Base-by-base conservation (phyloP, 495 filamentous ascomycete species). In the Podospora bellae-mahoneyi region DNA sequence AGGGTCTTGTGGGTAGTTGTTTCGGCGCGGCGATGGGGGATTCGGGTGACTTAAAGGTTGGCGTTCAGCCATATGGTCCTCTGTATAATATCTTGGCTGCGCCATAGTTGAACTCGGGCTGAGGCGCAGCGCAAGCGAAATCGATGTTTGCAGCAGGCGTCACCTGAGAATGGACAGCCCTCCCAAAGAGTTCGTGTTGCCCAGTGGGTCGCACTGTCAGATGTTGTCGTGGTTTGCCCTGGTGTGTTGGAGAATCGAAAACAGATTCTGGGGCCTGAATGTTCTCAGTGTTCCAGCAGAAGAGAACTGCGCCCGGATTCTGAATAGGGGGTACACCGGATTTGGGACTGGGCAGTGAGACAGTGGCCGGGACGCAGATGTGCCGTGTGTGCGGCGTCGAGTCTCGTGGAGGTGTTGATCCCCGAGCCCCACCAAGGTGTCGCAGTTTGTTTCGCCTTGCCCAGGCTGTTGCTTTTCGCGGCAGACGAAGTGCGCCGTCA, bases 11-110 rank as follows among this genome's bases (percentile, higher is more conserved):
- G 70, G 65, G 62, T 78, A 69, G 66, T 67, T 75, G 48, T 59
- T 57, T 60, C 16, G 39, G 19, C 53, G 66, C 15, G 64, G 44
- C 27, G 71, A 64, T 9, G 60, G 48, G 48, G 66, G 64, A 23
- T 69, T 60, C 66, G 73, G 78, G 30, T 73, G 55, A 67, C 73
- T 79, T 55, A 82, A 77, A 62, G 80, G 80, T 60, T 76, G 71
- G 66, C 71, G 75, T 67, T 80, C 80, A 65, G 74, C 77, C 57
- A 76, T 61, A 20, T 81, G 77, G 64, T 78, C 77, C 39, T 80
- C 76, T 70, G 69, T 72, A 34, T 69, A 72, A 28, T 75, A 75
- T 53, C 72, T 58, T 60, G 57, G 56, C 64, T 72, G 70, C 54
- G 74, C 75, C 75, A 77, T 77, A 13, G 34, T 64, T 34, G 61